These are phyloP conservation scores for Fusarium albidum DNA, from an alignment of 2,329 filamentous ascomycete genomes.

Conservation along the genomic window DNA sequence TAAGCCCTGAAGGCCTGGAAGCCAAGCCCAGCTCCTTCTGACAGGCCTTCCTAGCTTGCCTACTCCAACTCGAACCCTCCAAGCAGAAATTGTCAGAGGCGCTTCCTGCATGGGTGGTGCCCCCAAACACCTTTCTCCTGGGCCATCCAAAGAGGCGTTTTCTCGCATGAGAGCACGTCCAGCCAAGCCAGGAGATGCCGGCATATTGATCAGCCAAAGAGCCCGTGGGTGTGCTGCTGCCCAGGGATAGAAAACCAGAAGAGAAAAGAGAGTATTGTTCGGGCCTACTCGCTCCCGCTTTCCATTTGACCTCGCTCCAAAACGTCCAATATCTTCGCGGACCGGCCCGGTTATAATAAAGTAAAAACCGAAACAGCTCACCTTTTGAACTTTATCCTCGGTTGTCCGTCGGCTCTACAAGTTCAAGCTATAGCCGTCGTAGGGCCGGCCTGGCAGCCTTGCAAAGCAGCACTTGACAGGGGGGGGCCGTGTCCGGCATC, in stretches of 20 bases:
- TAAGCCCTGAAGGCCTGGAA: not conserved
- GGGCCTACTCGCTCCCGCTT: too few species aligned
- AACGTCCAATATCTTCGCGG: too few species aligned
- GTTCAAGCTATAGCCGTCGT: slow-evolving; percentile 20
- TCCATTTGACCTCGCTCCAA: too few species aligned
- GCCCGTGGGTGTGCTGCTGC: too few species aligned
- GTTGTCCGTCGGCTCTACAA: slow-evolving; percentile 35
- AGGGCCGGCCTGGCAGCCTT: slow-evolving; percentile 11
- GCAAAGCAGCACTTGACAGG: slow-evolving; percentile 1
- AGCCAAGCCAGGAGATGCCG: slow-evolving; percentile 22
- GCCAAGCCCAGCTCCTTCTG: not conserved
- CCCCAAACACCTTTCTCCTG: slow-evolving; percentile 1
- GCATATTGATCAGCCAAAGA: too few species aligned
- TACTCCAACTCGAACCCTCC: slow-evolving; percentile 9
- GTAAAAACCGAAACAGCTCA: slow-evolving; percentile 10
- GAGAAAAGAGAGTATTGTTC: slow-evolving; percentile 6
- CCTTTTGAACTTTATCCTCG: slow-evolving; percentile 33
- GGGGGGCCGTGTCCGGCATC: slow-evolving; percentile 21
- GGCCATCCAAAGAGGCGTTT: slow-evolving; percentile 4
- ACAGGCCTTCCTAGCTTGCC: not conserved
- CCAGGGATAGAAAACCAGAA: slow-evolving; percentile 9
- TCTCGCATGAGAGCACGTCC: slow-evolving; percentile 15
- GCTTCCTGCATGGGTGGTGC: slow-evolving; percentile 23
- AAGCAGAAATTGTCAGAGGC: slow-evolving; percentile 5
- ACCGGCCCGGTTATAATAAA: slow-evolving; percentile 22